A percentile compares a stretch with the other conserved stretches of the same genome.
These are phyloP conservation scores for Botrytis byssoidea DNA, from an alignment of 2,329 filamentous ascomycete species.

Conservation along the genomic window DNA sequence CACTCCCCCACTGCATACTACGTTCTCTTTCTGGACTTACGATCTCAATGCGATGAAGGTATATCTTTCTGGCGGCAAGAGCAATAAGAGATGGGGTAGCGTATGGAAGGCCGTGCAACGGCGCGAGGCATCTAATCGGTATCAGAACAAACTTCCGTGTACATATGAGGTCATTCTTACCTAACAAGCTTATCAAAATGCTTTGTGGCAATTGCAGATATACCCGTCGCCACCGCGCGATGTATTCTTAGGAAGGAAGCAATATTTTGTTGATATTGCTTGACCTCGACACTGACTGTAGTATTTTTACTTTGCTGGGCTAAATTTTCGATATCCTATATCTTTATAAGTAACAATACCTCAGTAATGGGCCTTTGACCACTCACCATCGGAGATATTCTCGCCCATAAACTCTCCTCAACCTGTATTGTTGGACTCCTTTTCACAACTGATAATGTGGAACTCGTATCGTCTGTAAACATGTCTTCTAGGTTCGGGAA, in stretches of 20 bases:
- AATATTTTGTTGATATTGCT: conserved; percentile 84
- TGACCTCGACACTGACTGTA: conserved; percentile 71
- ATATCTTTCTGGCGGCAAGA: conserved; percentile 82
- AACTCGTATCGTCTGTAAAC: conserved; percentile 38
- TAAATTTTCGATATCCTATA: conserved; percentile 36
- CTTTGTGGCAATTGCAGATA: conserved; percentile 74
- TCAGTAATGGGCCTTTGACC: not conserved
- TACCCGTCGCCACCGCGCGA: conserved; percentile 75
- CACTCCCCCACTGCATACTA: conserved; percentile 92
- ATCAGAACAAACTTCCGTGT: conserved; percentile 1
- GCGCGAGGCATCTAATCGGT: conserved; percentile 62
- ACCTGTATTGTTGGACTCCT: conserved; percentile 29
- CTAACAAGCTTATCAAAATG: conserved; percentile 70
- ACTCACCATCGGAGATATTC: conserved; percentile 34
- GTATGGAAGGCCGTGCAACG: conserved; percentile 77
- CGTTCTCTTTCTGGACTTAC: conserved; percentile 70
- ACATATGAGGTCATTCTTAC: conserved; percentile 39
- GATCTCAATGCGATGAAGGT: conserved; percentile 77
- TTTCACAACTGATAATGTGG: conserved; percentile 39
- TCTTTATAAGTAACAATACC: conserved; percentile 22
- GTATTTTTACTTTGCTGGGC: conserved; percentile 56
- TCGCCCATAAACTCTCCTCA: conserved; percentile 27
- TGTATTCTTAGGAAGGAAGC: conserved; percentile 84
- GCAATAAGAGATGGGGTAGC: conserved; percentile 80
- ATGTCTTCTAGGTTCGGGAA: conserved; percentile 72